Percentiles rank a stretch among this genome's conserved stretches.
Conservation (phyloP, 495 filamentous ascomycete genomes). For the Podospora australis region DNA sequence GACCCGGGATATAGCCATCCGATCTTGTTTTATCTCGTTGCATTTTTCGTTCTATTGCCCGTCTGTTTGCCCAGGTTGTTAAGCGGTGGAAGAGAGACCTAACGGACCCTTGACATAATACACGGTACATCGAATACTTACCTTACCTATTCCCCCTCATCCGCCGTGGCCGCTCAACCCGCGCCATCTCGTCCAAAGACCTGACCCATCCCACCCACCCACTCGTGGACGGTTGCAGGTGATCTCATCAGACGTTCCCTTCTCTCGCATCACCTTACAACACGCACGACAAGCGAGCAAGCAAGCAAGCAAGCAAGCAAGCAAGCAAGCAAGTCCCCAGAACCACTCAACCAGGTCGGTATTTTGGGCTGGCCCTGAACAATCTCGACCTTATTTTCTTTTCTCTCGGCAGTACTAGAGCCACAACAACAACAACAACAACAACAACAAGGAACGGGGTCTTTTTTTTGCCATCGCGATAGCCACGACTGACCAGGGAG, state of each 20-base stretch:
- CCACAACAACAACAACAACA: too few species aligned
- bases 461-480: slow-evolving; percentile 1
- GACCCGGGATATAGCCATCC: slow-evolving; percentile 16
- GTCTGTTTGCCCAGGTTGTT: too few species aligned
- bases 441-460: neutral
- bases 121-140: too few species aligned
- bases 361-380: slow-evolving; percentile 28
- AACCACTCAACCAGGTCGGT: slow-evolving; percentile 16
- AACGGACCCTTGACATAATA: too few species aligned
- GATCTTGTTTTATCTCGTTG: too few species aligned
- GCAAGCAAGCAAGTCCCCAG: slow-evolving; percentile 18
- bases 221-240: slow-evolving; percentile 7
- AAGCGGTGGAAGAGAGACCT: too few species aligned
- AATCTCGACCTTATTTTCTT: slow-evolving; percentile 15
- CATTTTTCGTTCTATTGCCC: too few species aligned
- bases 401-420: too few species aligned
- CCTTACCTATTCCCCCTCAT: too few species aligned
- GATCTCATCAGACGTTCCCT: slow-evolving; percentile 12
- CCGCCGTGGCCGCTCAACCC: neutral
- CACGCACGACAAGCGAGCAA: slow-evolving; percentile 9
- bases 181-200: neutral
- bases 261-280: slow-evolving; percentile 15
- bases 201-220: neutral
- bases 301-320: slow-evolving; percentile 8
- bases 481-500: neutral